phyloP scores from a whole-genome alignment of 148 eudicot genomes.

The Pouteria glomerata region DNA sequence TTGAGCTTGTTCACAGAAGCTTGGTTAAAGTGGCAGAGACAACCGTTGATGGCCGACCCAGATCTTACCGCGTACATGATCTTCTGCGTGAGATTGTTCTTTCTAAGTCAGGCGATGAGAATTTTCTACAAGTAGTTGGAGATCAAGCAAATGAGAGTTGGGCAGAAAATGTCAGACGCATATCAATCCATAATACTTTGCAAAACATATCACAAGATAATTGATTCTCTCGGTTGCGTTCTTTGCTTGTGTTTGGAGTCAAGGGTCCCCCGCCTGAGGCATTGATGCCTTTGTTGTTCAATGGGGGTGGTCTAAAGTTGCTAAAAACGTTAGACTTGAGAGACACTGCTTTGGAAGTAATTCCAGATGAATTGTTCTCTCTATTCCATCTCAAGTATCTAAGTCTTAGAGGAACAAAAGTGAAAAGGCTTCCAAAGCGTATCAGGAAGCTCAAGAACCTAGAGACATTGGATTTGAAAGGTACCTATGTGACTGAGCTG shows the following conservation, averaged over 20 bases:
- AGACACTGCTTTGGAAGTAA: not conserved
- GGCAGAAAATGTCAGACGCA: not conserved
- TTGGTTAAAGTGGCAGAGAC: not conserved
- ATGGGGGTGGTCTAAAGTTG: slow-evolving; percentile 1
- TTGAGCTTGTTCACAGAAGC: not conserved
- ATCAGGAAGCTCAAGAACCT: slow-evolving; percentile 6
- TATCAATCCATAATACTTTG: not conserved
- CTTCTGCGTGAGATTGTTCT: not conserved
- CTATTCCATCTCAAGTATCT: slow-evolving; percentile 6
- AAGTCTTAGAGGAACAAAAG: slow-evolving; percentile 1
- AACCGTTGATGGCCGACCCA: not conserved
- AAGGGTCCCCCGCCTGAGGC: not conserved
- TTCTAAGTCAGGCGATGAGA: not conserved
- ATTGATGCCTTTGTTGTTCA: not conserved
- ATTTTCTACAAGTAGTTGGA: not conserved
- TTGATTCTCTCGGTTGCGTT: not conserved
- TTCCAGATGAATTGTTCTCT: slow-evolving; percentile 7
- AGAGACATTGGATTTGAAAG: slow-evolving; percentile 5
- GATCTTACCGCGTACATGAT: not conserved
- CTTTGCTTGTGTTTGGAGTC: not conserved
- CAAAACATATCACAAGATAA: not conserved
- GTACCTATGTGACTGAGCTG: not conserved
- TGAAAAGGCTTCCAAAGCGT: slow-evolving; percentile 1
- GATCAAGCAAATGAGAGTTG: not conserved
- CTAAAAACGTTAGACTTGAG: slow-evolving; percentile 3